These are phyloP conservation scores for Niveomyces coronatus DNA, from an alignment of 2,329 filamentous ascomycete genomes.

Conservation along the genomic window DNA sequence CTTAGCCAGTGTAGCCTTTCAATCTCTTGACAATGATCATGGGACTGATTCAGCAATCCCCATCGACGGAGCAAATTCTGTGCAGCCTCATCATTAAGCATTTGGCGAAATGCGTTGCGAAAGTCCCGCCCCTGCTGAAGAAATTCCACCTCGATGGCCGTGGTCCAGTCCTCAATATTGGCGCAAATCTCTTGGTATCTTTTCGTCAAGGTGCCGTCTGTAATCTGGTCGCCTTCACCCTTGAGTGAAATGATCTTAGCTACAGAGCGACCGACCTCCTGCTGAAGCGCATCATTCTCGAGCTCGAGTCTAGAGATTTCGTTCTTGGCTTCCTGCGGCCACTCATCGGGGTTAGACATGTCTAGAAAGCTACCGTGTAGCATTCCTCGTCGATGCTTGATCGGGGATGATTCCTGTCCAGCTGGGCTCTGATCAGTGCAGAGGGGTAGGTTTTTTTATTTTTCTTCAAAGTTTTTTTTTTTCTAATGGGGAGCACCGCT, in stretches of 20 bases:
- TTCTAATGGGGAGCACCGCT: neutral
- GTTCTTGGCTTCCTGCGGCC: constrained; percentile 4
- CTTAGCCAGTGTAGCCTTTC: constrained; percentile 2
- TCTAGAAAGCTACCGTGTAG: too few relatives aligned
- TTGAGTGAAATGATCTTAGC: constrained; percentile 2
- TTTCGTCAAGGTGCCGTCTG: constrained; percentile 1
- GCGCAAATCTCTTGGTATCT: constrained; percentile 3
- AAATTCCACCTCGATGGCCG: constrained; percentile 2
- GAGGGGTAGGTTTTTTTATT: neutral
- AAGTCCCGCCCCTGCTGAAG: constrained; percentile 1
- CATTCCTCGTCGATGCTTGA: constrained; percentile 1
- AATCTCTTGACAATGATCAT: neutral
- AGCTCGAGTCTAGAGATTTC: constrained; percentile 1
- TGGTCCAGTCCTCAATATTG: constrained; percentile 4
- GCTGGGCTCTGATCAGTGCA: neutral
- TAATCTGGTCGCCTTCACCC: neutral
- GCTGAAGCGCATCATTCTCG: constrained; percentile 1
- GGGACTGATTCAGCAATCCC: neutral
- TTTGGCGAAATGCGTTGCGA: neutral
- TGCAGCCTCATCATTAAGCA: neutral
- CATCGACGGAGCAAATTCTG: neutral
- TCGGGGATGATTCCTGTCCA: neutral
- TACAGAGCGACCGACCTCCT: constrained; percentile 1
- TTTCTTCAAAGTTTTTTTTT: neutral
- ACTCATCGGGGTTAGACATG: constrained; percentile 2